These are phyloP conservation scores for Setaria viridis DNA, from an alignment of 202 grass and related monocot species.

Conservation along the genomic window DNA sequence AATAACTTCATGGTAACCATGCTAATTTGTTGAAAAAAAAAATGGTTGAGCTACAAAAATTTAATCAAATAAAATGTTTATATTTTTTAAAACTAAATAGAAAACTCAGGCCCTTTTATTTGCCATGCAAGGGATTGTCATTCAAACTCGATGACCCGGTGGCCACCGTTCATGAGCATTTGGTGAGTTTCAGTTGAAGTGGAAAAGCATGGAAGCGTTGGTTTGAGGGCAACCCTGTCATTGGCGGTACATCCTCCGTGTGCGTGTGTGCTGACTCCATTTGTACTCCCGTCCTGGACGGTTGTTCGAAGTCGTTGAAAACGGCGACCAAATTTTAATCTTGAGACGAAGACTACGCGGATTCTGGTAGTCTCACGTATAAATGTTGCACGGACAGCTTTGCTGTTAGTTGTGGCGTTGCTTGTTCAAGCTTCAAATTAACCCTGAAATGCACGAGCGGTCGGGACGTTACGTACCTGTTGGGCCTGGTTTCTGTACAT, in stretches of 20 bases:
- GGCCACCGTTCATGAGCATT: not conserved
- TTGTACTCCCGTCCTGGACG: not conserved
- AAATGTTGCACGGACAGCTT: not conserved
- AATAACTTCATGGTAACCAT: not conserved
- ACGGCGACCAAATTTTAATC: not conserved
- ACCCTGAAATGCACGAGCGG: too few species aligned
- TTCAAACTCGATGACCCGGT: not conserved
- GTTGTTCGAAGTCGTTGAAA: conserved; percentile 7
- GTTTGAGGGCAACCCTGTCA: not conserved
- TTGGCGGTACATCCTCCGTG: not conserved
- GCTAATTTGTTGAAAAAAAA: not conserved
- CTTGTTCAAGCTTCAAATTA: too few species aligned
- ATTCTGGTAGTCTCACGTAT: not conserved
- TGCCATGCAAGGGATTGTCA: not conserved
- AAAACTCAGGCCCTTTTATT: not conserved
- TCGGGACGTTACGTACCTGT: too few species aligned
- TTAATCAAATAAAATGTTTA: too few species aligned
- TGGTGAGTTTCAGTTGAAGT: not conserved
- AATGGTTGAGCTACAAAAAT: not conserved
- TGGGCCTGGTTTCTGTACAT: too few species aligned
- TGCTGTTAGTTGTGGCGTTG: too few species aligned
- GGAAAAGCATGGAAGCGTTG: not conserved
- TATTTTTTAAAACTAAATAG: not conserved
- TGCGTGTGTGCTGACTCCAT: not conserved
- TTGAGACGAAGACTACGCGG: not conserved